Conservation (phyloP, 495 filamentous ascomycete species). For the Penicillium fimorum region DNA sequence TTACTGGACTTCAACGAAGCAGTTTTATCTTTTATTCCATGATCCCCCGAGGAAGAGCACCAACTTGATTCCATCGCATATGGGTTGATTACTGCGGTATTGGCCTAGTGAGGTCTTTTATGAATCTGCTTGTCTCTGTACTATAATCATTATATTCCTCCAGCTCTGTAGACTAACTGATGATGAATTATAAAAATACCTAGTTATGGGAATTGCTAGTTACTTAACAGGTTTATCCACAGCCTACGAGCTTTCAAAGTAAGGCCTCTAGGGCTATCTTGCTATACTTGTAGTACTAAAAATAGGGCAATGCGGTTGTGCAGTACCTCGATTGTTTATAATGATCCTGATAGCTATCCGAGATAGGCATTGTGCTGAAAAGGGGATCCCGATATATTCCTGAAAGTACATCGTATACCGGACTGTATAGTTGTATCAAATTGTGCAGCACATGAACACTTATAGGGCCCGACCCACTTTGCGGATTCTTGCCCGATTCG, state of each 20-base stretch:
- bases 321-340: not conserved
- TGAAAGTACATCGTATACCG: not conserved
- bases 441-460: not conserved
- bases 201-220: not conserved
- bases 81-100: slow-evolving; percentile 52
- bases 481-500: no score
- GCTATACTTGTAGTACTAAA: not conserved
- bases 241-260: not conserved
- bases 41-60: slow-evolving; percentile 18
- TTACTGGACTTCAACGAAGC: slow-evolving; percentile 23
- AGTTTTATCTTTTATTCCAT: slow-evolving; percentile 19
- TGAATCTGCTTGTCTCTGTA: not conserved
- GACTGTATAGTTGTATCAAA: not conserved
- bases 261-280: not conserved
- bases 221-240: not conserved
- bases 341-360: not conserved
- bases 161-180: not conserved
- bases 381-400: not conserved
- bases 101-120: slow-evolving; percentile 11
- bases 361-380: not conserved
- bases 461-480: not conserved
- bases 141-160: not conserved
- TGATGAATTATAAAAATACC: not conserved
- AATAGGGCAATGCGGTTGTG: not conserved
- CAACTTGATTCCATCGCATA: slow-evolving; percentile 24